Evolutionary conservation across 1,284 basidiomycete species (phyloP).

Genomic region (Moesziomyces sp.): DNA sequence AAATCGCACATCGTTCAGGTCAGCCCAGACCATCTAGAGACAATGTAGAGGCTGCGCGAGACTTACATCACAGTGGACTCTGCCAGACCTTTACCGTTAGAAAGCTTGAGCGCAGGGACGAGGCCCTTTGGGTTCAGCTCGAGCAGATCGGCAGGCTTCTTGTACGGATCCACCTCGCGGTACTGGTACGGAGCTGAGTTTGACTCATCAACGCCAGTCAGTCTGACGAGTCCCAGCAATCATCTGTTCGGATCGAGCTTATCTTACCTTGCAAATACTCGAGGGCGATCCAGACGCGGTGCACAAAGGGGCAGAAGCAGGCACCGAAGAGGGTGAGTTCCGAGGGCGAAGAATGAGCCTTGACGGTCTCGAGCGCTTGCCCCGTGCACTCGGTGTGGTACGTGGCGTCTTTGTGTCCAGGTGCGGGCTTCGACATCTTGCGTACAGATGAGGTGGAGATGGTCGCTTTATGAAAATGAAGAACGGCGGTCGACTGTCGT

Average conservation of each 20-base stretch:
- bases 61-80: constrained; percentile 59
- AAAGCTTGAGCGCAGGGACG: constrained; percentile 77
- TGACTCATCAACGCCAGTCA: constrained; percentile 26
- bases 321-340: constrained; percentile 74
- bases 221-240: not conserved
- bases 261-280: constrained; percentile 68
- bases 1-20: constrained; percentile 69
- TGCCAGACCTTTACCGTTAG: constrained; percentile 44
- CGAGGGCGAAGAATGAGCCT: constrained; percentile 69
- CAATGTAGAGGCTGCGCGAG: not conserved
- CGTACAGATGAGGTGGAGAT: constrained; percentile 1
- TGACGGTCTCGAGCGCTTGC: constrained; percentile 72
- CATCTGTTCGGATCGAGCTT: not conserved
- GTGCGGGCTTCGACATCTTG: constrained; percentile 43
- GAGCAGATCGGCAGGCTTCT: constrained; percentile 80
- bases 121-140: constrained; percentile 82
- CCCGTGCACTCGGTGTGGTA: constrained; percentile 72
- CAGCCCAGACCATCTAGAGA: not conserved
- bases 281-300: constrained; percentile 78
- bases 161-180: constrained; percentile 81
- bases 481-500: not conserved
- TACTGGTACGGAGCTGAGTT: constrained; percentile 62
- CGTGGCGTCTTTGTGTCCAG: constrained; percentile 47
- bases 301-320: constrained; percentile 79
- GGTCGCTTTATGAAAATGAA: not conserved